A percentile compares a stretch with the other conserved stretches of the same genome.
These are phyloP conservation scores for Candida ipomoeae DNA, from an alignment of 805 yeast species.

Conservation along the genomic window DNA sequence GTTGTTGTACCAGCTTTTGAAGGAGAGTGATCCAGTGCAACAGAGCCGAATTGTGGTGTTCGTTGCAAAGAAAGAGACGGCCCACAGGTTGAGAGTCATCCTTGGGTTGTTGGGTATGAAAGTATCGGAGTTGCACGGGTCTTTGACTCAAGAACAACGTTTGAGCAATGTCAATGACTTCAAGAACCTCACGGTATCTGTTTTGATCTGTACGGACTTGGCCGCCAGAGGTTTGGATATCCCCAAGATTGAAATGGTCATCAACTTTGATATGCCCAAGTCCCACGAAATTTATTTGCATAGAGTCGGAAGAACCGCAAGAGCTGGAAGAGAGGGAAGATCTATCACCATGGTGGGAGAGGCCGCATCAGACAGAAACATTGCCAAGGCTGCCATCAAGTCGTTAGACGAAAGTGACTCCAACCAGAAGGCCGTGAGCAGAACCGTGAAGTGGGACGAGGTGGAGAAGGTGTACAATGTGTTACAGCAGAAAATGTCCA, in stretches of 20 bases:
- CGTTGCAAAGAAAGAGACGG: conserved; percentile 86
- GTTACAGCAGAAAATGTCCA: conserved; percentile 55
- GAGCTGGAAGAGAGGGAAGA: conserved; percentile 96
- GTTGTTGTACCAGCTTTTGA: conserved; percentile 65
- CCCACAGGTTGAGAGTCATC: conserved; percentile 77
- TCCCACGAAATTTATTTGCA: conserved; percentile 87
- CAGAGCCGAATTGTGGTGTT: conserved; percentile 81
- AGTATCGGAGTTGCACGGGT: conserved; percentile 80
- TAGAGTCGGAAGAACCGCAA: conserved; percentile 98
- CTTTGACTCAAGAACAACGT: conserved; percentile 90
- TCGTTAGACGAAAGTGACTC: conserved; percentile 41
- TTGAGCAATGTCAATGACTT: conserved; percentile 76
- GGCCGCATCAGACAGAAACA: conserved; percentile 74
- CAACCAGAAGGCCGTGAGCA: conserved; percentile 66
- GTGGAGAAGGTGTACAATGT: conserved; percentile 64
- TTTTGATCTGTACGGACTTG: conserved; percentile 91
- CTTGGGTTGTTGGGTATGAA: conserved; percentile 71
- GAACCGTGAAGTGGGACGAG: conserved; percentile 86
- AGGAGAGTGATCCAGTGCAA: conserved; percentile 57
- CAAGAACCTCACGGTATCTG: conserved; percentile 77
- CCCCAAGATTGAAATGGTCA: conserved; percentile 92
- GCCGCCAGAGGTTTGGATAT: conserved; percentile 99
- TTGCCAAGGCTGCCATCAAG: conserved; percentile 87
- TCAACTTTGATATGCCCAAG: conserved; percentile 95
- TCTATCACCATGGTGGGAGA: conserved; percentile 95